Conservation (phyloP, 2,329 filamentous ascomycete genomes). For the Aspergillus floridensis region DNA sequence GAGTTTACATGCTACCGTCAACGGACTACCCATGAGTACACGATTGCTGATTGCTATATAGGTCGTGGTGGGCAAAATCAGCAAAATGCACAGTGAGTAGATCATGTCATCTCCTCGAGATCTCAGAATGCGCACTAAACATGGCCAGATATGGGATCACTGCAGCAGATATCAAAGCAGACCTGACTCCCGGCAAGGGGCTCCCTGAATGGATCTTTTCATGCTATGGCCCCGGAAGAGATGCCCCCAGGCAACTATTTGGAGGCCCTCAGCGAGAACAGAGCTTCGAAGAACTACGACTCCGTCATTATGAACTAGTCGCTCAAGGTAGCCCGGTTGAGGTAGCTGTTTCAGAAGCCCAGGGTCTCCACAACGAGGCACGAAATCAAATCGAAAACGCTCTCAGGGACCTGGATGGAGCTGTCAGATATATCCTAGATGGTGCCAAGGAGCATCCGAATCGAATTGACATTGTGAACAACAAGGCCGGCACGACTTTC, state of each 20-base stretch:
- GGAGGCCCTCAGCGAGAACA: constrained; percentile 76
- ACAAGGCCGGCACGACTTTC: constrained; percentile 34
- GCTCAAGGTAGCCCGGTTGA: constrained; percentile 59
- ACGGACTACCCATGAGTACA: background rate
- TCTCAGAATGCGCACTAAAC: background rate
- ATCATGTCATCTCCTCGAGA: background rate
- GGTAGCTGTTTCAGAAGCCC: constrained; percentile 50
- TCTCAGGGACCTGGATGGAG: constrained; percentile 66
- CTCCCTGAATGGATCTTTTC: constrained; percentile 83
- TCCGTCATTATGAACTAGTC: constrained; percentile 66
- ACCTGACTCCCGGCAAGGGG: constrained; percentile 62
- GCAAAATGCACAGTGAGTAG: constrained; percentile 25
- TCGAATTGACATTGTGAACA: constrained; percentile 56
- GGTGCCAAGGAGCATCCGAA: constrained; percentile 72
- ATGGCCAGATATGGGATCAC: constrained; percentile 53
- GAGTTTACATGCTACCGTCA: background rate
- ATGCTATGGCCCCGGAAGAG: constrained; percentile 73
- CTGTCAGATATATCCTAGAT: constrained; percentile 66
- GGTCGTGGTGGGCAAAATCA: constrained; percentile 10
- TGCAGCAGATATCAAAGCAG: constrained; percentile 60
- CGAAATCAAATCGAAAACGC: constrained; percentile 71
- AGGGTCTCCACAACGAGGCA: constrained; percentile 61
- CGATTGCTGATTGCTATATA: background rate
- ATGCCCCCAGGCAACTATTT: constrained; percentile 79
- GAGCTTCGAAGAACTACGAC: constrained; percentile 81